phyloP scores from a whole-genome alignment of 805 yeast species.

The Metschnikowia shivogae region DNA sequence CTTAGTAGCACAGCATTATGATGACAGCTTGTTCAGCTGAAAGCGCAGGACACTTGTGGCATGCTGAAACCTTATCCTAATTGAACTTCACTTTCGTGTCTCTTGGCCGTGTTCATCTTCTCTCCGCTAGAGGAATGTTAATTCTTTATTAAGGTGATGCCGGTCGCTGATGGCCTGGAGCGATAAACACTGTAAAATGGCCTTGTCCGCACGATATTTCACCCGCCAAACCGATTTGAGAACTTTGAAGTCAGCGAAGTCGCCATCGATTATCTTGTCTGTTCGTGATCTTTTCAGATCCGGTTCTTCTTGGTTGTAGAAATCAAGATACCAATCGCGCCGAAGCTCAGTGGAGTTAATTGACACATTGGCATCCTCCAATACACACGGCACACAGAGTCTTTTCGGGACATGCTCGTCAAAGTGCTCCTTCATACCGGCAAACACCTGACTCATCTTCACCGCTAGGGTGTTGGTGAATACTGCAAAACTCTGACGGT shows the following conservation, averaged over 20 bases:
- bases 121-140: constrained; percentile 16
- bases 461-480: constrained; percentile 23
- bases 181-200: constrained; percentile 27
- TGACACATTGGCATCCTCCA: constrained; percentile 25
- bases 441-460: constrained; percentile 24
- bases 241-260: constrained; percentile 41
- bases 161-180: constrained; percentile 30
- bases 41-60: no score
- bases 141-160: constrained; percentile 14
- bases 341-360: constrained; percentile 36
- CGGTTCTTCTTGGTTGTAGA: constrained; percentile 14
- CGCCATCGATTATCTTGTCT: constrained; percentile 23
- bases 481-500: constrained; percentile 23
- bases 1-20: constrained; percentile 36
- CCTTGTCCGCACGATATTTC: constrained; percentile 20
- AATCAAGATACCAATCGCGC: constrained; percentile 30
- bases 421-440: constrained; percentile 18
- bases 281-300: constrained; percentile 6
- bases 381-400: constrained; percentile 23
- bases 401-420: constrained; percentile 18
- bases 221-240: constrained; percentile 43
- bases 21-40: not conserved
- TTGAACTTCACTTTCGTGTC: no score
- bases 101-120: not conserved
- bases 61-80: not conserved